Conservation (phyloP, 176 grass and related monocot genomes). For the Hyparrhenia diplandra region DNA sequence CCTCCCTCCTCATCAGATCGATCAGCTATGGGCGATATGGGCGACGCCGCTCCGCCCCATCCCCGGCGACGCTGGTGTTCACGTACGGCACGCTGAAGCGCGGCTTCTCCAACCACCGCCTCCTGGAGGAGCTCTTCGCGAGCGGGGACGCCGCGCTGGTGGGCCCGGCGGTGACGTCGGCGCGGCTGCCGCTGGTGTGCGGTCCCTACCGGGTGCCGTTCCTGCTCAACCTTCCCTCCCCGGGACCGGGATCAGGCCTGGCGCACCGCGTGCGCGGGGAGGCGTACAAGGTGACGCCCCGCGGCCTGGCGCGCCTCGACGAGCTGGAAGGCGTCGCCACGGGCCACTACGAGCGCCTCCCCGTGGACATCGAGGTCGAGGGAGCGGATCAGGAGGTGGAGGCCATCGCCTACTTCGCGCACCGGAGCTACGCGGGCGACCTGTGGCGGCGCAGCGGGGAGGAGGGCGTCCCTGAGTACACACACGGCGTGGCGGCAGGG, state of each 20-base stretch:
- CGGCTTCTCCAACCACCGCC: conserved; percentile 80
- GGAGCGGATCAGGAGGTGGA: no score
- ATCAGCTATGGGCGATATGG: no score
- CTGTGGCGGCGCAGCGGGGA: conserved; percentile 70
- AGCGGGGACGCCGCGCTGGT: conserved; percentile 57
- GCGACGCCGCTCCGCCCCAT: not conserved
- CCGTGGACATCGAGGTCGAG: conserved; percentile 24
- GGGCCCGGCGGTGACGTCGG: conserved; percentile 35
- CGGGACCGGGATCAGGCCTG: conserved; percentile 36
- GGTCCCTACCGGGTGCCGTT: conserved; percentile 96
- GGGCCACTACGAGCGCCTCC: conserved; percentile 77
- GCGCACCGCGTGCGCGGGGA: conserved; percentile 64
- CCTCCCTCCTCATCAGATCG: not conserved
- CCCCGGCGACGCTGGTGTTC: conserved; percentile 57
- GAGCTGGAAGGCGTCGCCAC: conserved; percentile 68
- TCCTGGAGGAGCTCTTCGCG: conserved; percentile 53
- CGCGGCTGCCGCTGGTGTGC: conserved; percentile 63
- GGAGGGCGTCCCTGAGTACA: conserved; percentile 56
- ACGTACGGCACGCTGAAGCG: conserved; percentile 94
- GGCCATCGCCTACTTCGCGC: conserved; percentile 75
- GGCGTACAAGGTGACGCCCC: conserved; percentile 56
- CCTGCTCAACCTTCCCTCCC: conserved; percentile 67
- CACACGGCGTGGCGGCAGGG: conserved; percentile 51
- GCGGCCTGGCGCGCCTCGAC: conserved; percentile 60
- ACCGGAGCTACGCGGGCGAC: conserved; percentile 58